Evolutionary conservation across 1,139 yeast species (phyloP).

Genomic region (Blastobotrys malaysiensis): DNA sequence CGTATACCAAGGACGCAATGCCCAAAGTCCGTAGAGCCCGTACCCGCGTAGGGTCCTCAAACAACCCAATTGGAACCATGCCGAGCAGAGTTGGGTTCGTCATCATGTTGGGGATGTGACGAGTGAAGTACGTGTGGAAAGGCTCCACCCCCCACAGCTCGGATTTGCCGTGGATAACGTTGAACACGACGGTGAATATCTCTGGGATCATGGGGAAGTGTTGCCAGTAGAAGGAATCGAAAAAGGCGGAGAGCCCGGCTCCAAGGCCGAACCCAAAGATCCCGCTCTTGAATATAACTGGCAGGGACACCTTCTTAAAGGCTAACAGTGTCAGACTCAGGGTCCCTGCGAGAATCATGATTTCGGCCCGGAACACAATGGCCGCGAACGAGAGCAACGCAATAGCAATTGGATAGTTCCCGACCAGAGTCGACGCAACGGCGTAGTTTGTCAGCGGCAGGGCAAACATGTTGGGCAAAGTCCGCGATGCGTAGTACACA

Average conservation of each 20-base stretch:
- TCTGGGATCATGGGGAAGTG: constrained; percentile 55
- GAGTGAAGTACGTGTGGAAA: constrained; percentile 55
- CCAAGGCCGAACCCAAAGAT: constrained; percentile 56
- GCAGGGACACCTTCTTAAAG: constrained; percentile 41
- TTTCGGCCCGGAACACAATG: constrained; percentile 66
- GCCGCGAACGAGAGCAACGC: constrained; percentile 59
- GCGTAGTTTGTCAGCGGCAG: constrained; percentile 66
- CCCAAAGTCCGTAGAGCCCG: constrained; percentile 37
- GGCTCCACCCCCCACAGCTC: constrained; percentile 85
- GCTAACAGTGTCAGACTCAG: constrained; percentile 33
- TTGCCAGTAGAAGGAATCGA: constrained; percentile 79
- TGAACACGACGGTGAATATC: constrained; percentile 61
- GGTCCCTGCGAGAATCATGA: constrained; percentile 54
- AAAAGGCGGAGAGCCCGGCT: constrained; percentile 39
- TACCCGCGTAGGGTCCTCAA: constrained; percentile 30
- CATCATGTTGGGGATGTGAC: constrained; percentile 50
- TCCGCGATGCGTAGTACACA: constrained; percentile 68
- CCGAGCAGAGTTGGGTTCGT: constrained; percentile 57
- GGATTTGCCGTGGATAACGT: constrained; percentile 68
- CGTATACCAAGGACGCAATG: constrained; percentile 48
- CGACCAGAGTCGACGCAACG: constrained; percentile 46
- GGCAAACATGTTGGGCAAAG: constrained; percentile 82
- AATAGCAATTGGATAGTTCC: constrained; percentile 48
- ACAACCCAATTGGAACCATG: constrained; percentile 42
- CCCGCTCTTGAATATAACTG: constrained; percentile 38